Evolutionary conservation across 495 filamentous ascomycete species (phyloP), one percentile per base, ranked within the genome.

Genomic region (Tuber microsphaerosporum): DNA sequence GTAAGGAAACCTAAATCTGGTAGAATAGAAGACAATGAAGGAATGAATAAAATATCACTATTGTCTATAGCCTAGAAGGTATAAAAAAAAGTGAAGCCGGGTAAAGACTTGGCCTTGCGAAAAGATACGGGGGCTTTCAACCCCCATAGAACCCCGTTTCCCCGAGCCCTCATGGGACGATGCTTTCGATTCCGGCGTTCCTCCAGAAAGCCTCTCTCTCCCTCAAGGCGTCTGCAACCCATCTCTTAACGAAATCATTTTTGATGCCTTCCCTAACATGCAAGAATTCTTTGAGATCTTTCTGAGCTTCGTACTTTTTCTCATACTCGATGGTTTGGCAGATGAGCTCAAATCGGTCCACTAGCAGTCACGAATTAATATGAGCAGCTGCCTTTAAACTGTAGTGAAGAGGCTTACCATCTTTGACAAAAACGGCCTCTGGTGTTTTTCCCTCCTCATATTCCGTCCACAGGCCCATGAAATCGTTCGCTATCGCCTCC

Each of bases 281-380:
- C 37, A 89, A 84, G 81, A 99, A 98, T 84, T 98, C 95, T 39
- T 90, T 87, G 68, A 99, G 86, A 83, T 97, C 93, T 73, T 92
- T 83, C 77, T 84, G 77, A 69, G 88, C 87, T 46, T 90, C 83
- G 42, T 88, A 84, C 19, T 86, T 85, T 80, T 91, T 92, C 88
- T 99, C 95, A 83, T 99, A 99, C 84, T 99, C 95, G 34, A 97
- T 86, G 91, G 97, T 97, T 86, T 99, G 95, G 83, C 95, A 84
- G 69, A 99, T 83, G 51, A 99, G 85, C 85, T 99, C 95, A 83
- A 98, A 90, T 87, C 97, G 97, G 84, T 99, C 95, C 74, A 99
- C 89, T 82, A 75, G 43, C 44, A 51, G 37, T 46, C 31, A 20
- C 14, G 19, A 44, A 20, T 75, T 17, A 77, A 61, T 39, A 79